These are phyloP conservation scores for Exophiala sp. DNA, from an alignment of 2,329 filamentous ascomycete genomes.

Conservation along the genomic window DNA sequence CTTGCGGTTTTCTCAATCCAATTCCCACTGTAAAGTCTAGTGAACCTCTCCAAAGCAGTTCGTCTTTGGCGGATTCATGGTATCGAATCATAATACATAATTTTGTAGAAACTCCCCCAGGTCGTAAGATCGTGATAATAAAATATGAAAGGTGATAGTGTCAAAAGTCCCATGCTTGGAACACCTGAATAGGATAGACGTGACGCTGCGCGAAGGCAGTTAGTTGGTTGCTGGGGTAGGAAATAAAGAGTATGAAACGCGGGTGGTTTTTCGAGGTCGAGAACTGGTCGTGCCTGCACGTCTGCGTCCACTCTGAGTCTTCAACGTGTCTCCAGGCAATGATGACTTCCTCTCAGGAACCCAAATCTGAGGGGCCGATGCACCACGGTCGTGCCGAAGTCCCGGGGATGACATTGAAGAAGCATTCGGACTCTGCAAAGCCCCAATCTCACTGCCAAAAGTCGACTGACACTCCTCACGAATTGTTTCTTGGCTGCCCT, in stretches of 20 bases:
- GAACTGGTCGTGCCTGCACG: constrained; percentile 23
- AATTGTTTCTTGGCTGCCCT: constrained; percentile 23
- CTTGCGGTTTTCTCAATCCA: neutral
- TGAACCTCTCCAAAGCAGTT: neutral
- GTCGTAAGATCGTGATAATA: constrained; percentile 1
- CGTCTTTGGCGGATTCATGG: neutral
- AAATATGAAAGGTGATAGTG: neutral
- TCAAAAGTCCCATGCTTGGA: neutral
- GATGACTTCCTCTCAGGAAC: constrained; percentile 26
- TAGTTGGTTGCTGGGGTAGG: constrained; percentile 28
- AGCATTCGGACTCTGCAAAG: neutral
- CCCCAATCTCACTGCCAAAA: neutral
- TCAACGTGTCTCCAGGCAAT: constrained; percentile 10
- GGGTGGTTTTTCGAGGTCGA: constrained; percentile 22
- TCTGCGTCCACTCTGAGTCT: constrained; percentile 12
- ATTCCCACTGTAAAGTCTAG: neutral
- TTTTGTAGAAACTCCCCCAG: neutral
- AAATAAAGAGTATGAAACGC: constrained; percentile 46
- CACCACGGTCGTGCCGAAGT: constrained; percentile 12
- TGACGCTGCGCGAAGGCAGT: neutral
- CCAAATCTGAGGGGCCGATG: constrained; percentile 18
- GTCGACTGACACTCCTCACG: constrained; percentile 12
- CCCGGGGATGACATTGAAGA: neutral
- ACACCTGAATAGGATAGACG: neutral
- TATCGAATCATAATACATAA: constrained; percentile 1